Base-by-base conservation (phyloP, 331 rosid species). In the Stylosanthes scabra region DNA sequence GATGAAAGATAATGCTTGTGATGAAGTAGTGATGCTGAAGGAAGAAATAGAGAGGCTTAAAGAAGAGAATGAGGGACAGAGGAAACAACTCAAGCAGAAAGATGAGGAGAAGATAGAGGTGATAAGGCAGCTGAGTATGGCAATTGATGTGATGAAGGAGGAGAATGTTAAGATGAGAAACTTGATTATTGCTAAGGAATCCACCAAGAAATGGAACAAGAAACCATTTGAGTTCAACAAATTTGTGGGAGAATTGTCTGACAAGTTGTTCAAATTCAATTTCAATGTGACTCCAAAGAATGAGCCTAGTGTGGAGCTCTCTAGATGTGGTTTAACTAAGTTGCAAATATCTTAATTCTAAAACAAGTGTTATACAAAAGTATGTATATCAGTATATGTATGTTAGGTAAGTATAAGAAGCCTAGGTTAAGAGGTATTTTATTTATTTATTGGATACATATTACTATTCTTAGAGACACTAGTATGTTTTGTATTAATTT, bases 71-170 rank as follows among this genome's bases (percentile, higher is more conserved):
- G 69, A 51, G 74, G 62, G 61, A 45, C 88, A 78, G 29, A 83
- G 66, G 78, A 83, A 80, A 45, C 75, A 68, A 56, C 76, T 91
- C 0, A 58, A 42, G 82, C 74, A 72, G 82, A 92, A 88, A 63
- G 87, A 90, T 80, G 87, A 77, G 78, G 90, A 83, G 78, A 90
- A 86, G 74, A 81, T 74, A 40, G 91, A 80, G 66, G 89, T 86
- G 14, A 86, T 83, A 81, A 80, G 75, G 11, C 86, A 86, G 16
- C 52, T 86, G 69, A 86, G 88, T 67, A 61, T 81, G 13, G 88
- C 90, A 13, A 51, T 89, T 11, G 76, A 74, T 82, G 8, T 86
- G 68, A 76, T 90, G 68, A 84, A 86, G 80, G 83, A 90, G 65
- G 97, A 91, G 72, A 93, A 91, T 80, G 78, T 69, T 34, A 75